phyloP scores from a whole-genome alignment of 768 basidiomycete genomes.

The Tulasnella sp. region DNA sequence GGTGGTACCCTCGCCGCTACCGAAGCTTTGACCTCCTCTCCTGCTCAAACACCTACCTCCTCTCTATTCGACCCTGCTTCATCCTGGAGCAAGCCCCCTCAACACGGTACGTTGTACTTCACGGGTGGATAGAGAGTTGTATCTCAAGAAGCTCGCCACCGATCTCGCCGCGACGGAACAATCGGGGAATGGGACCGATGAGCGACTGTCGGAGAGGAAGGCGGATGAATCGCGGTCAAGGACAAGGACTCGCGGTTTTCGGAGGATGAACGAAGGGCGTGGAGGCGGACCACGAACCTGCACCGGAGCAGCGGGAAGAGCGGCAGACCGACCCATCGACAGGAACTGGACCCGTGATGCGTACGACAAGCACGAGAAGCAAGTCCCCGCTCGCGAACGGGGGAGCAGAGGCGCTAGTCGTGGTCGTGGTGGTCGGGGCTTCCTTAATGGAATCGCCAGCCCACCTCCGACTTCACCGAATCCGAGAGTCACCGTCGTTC shows the following conservation, averaged over 20 bases:
- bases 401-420: background rate
- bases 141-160: slow-evolving; percentile 65
- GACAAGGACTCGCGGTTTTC: slow-evolving; percentile 18
- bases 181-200: slow-evolving; percentile 67
- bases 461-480: background rate
- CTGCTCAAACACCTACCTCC: slow-evolving; percentile 28
- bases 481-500: background rate
- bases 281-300: background rate
- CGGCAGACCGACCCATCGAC: background rate
- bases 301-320: background rate
- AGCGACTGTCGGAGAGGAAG: slow-evolving; percentile 82
- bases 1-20: slow-evolving; percentile 23
- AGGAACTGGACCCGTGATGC: slow-evolving; percentile 5
- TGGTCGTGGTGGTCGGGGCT: background rate
- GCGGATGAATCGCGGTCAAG: slow-evolving; percentile 60
- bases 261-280: background rate
- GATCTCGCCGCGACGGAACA: slow-evolving; percentile 81
- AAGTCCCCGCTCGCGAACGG: background rate
- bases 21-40: slow-evolving; percentile 20
- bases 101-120: slow-evolving; percentile 34
- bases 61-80: slow-evolving; percentile 15
- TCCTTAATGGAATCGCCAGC: background rate
- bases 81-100: slow-evolving; percentile 5
- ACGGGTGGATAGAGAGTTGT: slow-evolving; percentile 75
- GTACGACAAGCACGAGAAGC: slow-evolving; percentile 3